Evolutionary conservation across 139 green algal species (phyloP).

Genomic region (Closterium sp.): DNA sequence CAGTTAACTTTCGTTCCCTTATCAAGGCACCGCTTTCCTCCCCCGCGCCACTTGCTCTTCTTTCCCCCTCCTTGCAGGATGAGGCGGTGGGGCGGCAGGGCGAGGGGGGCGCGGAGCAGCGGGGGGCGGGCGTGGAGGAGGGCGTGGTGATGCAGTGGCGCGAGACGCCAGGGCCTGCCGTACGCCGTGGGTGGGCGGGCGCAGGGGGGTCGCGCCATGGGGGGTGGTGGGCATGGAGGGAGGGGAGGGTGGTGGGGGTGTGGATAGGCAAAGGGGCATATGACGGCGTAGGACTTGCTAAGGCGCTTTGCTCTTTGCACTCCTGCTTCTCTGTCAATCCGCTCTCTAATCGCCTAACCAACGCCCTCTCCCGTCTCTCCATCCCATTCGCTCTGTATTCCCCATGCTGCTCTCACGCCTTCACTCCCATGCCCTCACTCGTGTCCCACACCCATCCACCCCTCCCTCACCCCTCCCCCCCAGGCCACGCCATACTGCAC

Average conservation of each 20-base stretch:
- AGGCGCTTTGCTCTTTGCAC: background rate
- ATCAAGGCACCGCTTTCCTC: too few species aligned
- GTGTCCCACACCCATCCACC: background rate
- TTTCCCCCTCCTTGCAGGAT: background rate
- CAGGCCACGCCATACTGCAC: background rate
- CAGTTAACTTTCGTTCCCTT: too few species aligned
- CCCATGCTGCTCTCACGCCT: background rate
- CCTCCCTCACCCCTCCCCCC: too few species aligned
- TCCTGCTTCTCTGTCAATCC: background rate
- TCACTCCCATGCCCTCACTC: background rate
- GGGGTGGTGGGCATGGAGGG: background rate
- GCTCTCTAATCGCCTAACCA: too few species aligned
- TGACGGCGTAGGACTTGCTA: background rate
- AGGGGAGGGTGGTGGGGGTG: background rate
- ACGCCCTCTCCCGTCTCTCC: background rate
- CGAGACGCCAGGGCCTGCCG: background rate
- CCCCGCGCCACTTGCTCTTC: too few species aligned
- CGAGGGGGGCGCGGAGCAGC: background rate
- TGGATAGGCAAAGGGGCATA: background rate
- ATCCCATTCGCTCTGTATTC: background rate
- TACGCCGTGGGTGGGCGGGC: background rate
- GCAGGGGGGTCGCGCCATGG: background rate
- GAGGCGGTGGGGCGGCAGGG: background rate
- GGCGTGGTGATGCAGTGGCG: background rate
- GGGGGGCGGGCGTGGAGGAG: background rate